Base-by-base conservation (phyloP, 257 asterid genomes). In the Rauvolfia tetraphylla region DNA sequence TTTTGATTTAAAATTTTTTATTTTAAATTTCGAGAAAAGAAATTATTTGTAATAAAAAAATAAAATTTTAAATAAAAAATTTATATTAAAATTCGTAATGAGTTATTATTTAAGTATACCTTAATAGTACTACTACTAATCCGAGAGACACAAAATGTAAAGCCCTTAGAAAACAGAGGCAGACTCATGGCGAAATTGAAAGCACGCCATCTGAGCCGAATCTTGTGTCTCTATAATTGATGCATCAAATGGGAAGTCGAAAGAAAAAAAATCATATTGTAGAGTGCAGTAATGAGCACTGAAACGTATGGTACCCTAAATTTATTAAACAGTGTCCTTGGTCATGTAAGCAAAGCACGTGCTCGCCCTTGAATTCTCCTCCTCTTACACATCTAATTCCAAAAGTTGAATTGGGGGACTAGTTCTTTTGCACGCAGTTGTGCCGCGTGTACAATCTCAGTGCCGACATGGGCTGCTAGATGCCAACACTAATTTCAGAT, bases 381-480 rank as follows among this genome's bases (percentile, higher is more conserved):
- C 76, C 71, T 44, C 53, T 0, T 13, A 46, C 3, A 10, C 62
- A 39, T 22, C 36, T 42, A 34, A 61, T 61, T 62, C 49, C 39
- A 11, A 75, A 75, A 46, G 72, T 14, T 57, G 54, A 15, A 38
- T 33, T 73, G 41, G 41, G 67, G 20, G 14, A 14, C 2, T 1
- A 9, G 8, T 6, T 41, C 27, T 42, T 20, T n/a, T 5, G 54
- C 57, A 68, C 51, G 38, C 0, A 1, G 13, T n/a, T n/a, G 1
- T 11, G 57, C 74, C 74, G 25, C 74, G 74, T 25, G 57, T 44
- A 11, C 41, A 0, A 51, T 29, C 29, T 14, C 25, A 49, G 54
- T 73, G 82, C 82, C 82, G 82, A 79, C 78, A 79, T 53, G 61
- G 29, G 73, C 29, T 62, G 38, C 33, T 77, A 61, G 54, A 71